Percentiles rank a stretch among this genome's conserved stretches.
Conservation (phyloP, 768 basidiomycete genomes). For the Suillus luteus region DNA sequence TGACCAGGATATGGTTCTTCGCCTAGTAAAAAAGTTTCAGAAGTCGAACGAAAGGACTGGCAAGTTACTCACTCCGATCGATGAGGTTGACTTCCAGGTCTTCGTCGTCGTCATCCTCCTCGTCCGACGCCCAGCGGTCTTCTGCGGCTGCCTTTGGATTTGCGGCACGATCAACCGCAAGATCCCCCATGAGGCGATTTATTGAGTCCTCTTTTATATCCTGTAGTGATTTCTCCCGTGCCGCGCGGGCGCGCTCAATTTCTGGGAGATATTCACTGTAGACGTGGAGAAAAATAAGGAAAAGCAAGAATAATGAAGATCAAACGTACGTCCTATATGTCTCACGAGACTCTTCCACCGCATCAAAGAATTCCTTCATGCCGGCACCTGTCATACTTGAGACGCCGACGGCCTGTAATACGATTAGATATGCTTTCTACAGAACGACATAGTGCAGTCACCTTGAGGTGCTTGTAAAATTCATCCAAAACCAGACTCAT, state of each 20-base stretch:
- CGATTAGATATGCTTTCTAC: neutral
- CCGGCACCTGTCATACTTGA: slow-evolving; percentile 96
- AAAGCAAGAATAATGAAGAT: neutral
- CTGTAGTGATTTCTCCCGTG: slow-evolving; percentile 63
- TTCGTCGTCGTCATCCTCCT: slow-evolving; percentile 56
- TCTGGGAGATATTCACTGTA: slow-evolving; percentile 90
- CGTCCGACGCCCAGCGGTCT: slow-evolving; percentile 66
- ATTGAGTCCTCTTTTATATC: slow-evolving; percentile 76
- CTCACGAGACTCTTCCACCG: slow-evolving; percentile 81
- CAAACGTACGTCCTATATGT: slow-evolving; percentile 83
- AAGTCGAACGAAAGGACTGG: slow-evolving; percentile 10
- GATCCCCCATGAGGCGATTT: slow-evolving; percentile 75
- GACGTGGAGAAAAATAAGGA: neutral
- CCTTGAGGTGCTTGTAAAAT: slow-evolving; percentile 96
- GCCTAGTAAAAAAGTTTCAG: slow-evolving; percentile 41
- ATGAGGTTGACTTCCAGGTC: slow-evolving; percentile 57
- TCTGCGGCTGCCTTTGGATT: slow-evolving; percentile 57
- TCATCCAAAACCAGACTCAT: slow-evolving; percentile 99
- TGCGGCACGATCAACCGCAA: slow-evolving; percentile 67
- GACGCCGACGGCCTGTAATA: slow-evolving; percentile 83
- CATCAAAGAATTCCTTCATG: slow-evolving; percentile 87
- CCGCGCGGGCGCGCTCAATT: slow-evolving; percentile 66
- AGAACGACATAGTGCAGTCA: slow-evolving; percentile 33
- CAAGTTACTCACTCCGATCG: slow-evolving; percentile 61
- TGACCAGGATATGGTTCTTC: slow-evolving; percentile 72